Evolutionary conservation across 768 basidiomycete species (phyloP), one percentile per base, ranked within the genome.

Genomic region (Calvatia gigantea): DNA sequence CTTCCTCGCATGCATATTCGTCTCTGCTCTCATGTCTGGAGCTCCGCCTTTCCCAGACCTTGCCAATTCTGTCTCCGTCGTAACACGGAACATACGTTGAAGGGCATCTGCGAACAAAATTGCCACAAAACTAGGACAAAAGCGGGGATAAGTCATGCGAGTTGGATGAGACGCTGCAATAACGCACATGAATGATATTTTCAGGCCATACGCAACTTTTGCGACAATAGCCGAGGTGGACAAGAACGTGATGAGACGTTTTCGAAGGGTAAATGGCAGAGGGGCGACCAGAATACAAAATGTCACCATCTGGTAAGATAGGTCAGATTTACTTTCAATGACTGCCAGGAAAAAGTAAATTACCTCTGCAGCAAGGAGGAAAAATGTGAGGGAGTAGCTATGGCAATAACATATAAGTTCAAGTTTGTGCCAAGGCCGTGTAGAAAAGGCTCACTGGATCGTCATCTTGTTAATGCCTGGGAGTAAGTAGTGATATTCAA

Each of bases 41-140:
- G 79, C 50, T 74, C 78, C 46, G 72, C 77, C 76, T 25, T 74
- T 72, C 1, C 78, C 78, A 38, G 75, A 65, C 63, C 87, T 91
- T 11, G 87, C 85, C 17, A 80, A 62, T 32, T 93, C 88, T 0
- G 80, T 67, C 67, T 94, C 90, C 2, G 87, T 81, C 8, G 82
- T 81, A 17, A 91, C 80, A 43, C 87, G 84, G 74, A 87, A 84
- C 91, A 98, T 94, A 58, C 95, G 85, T 70, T 97, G 94, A 31
- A 97, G 75, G 27, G 96, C 94, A 62, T 98, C 96, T 12, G 85
- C 77, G 66, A 97, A 98, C 42, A 98, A 78, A 2, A 98, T 80
- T 1, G 75, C 90, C 1, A 97, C 84, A 64, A 95, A 94, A 59
- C 90, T 87, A 51, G 14, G 29, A 4, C 14, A 15, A 19, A 17